Evolutionary conservation across 2,329 filamentous ascomycete species (phyloP).

Genomic region (Xylaria sp.): DNA sequence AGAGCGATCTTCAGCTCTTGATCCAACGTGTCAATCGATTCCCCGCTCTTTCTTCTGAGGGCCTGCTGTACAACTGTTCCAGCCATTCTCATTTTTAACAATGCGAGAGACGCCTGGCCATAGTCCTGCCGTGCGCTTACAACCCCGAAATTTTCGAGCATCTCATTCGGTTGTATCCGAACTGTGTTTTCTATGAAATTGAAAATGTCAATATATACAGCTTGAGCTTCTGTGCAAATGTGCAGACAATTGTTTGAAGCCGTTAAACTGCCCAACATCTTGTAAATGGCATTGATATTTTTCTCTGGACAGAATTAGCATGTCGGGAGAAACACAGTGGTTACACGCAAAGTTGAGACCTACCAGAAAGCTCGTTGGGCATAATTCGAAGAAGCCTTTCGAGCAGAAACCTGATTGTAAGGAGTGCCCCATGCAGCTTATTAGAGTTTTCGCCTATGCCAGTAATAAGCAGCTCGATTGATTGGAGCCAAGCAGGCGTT

Average conservation of each 20-base stretch:
- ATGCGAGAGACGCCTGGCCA: slow-evolving; percentile 32
- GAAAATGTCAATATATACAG: slow-evolving; percentile 49
- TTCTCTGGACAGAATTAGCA: slow-evolving; percentile 37
- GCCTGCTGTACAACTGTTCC: slow-evolving; percentile 50
- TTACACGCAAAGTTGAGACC: slow-evolving; percentile 36
- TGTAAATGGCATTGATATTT: slow-evolving; percentile 36
- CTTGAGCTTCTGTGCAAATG: slow-evolving; percentile 44
- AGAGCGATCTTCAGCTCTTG: slow-evolving; percentile 52
- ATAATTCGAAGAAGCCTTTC: slow-evolving; percentile 63
- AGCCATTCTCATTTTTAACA: slow-evolving; percentile 41
- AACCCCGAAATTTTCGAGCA: background rate
- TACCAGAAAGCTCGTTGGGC: slow-evolving; percentile 55
- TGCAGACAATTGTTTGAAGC: slow-evolving; percentile 33
- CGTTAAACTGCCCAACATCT: slow-evolving; percentile 39
- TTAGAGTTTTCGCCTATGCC: slow-evolving; percentile 57
- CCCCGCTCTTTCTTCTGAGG: slow-evolving; percentile 26
- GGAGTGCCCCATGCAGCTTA: slow-evolving; percentile 65
- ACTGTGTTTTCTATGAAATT: slow-evolving; percentile 40
- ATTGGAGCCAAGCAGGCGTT: slow-evolving; percentile 59
- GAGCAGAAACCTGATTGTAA: slow-evolving; percentile 66
- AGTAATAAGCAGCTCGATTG: slow-evolving; percentile 52
- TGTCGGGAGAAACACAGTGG: background rate
- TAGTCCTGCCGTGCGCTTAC: slow-evolving; percentile 9
- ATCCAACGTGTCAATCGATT: slow-evolving; percentile 40
- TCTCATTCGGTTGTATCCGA: background rate